Conservation (phyloP, 768 basidiomycete genomes). For the Collybia mongolica region DNA sequence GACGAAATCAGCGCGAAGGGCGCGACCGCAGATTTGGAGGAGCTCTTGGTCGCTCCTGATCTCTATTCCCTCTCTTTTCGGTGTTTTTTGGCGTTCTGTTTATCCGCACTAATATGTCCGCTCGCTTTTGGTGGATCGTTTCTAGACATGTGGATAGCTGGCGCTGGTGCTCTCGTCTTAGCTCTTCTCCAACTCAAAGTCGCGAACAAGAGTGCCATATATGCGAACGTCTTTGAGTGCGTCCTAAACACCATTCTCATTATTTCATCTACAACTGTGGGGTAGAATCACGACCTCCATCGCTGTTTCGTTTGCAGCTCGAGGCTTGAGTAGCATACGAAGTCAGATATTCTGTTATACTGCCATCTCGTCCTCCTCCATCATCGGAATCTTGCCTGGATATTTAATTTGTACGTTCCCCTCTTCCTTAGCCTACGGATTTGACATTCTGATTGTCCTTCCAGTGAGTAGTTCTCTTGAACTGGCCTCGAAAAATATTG, state of each 20-base stretch:
- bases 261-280: background rate
- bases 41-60: slow-evolving; percentile 61
- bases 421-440: background rate
- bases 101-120: slow-evolving; percentile 79
- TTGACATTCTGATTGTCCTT: slow-evolving; percentile 9
- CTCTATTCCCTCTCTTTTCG: slow-evolving; percentile 63
- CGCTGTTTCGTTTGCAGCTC: slow-evolving; percentile 75
- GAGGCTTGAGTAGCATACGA: slow-evolving; percentile 78
- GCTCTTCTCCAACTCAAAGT: slow-evolving; percentile 71
- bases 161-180: slow-evolving; percentile 63
- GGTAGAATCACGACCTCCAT: slow-evolving; percentile 79
- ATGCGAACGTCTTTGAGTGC: slow-evolving; percentile 92
- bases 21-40: slow-evolving; percentile 63
- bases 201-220: slow-evolving; percentile 74
- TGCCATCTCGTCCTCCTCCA: slow-evolving; percentile 83
- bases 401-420: slow-evolving; percentile 68
- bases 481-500: slow-evolving; percentile 82
- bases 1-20: slow-evolving; percentile 86
- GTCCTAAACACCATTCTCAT: slow-evolving; percentile 20
- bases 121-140: slow-evolving; percentile 84
- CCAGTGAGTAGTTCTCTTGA: slow-evolving; percentile 79
- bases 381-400: slow-evolving; percentile 89
- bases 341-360: slow-evolving; percentile 86
- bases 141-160: slow-evolving; percentile 84
- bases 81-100: slow-evolving; percentile 64